Evolutionary conservation across 352 stramenopile species (phyloP).

Genomic region (Phytophthora multivora): DNA sequence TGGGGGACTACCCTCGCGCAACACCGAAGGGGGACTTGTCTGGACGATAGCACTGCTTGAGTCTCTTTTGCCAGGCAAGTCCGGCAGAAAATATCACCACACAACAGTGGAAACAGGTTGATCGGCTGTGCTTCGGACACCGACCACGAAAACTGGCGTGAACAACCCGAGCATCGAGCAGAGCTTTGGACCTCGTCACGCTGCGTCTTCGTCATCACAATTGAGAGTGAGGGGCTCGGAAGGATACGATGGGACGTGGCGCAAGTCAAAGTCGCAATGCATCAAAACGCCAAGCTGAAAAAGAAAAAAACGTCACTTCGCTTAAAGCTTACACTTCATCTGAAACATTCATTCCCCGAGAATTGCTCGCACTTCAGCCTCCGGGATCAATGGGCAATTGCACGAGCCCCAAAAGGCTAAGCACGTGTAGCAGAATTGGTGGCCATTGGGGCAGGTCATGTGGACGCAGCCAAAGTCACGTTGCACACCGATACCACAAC

Average conservation of each 20-base stretch:
- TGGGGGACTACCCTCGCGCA: conserved; percentile 38
- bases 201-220: conserved; percentile 6
- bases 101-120: conserved; percentile 42
- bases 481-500: conserved; percentile 74
- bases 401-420: conserved; percentile 57
- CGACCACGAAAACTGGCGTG: conserved; percentile 11
- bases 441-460: conserved; percentile 74
- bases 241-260: conserved; percentile 11
- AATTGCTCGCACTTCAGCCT: conserved; percentile 54
- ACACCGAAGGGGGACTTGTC: conserved; percentile 38
- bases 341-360: conserved; percentile 45
- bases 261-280: neutral
- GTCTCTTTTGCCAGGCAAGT: conserved; percentile 24
- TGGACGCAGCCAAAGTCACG: conserved; percentile 79
- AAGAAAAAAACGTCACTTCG: conserved; percentile 8
- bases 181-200: neutral
- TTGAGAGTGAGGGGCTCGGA: neutral
- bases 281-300: conserved; percentile 2
- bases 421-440: conserved; percentile 84
- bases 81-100: conserved; percentile 46
- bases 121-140: conserved; percentile 8
- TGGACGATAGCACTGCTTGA: conserved; percentile 26
- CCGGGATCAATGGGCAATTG: conserved; percentile 61
- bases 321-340: conserved; percentile 2
- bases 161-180: conserved; percentile 18